Base-by-base conservation (phyloP, 352 stramenopile species). In the Globisporangium barbulae region DNA sequence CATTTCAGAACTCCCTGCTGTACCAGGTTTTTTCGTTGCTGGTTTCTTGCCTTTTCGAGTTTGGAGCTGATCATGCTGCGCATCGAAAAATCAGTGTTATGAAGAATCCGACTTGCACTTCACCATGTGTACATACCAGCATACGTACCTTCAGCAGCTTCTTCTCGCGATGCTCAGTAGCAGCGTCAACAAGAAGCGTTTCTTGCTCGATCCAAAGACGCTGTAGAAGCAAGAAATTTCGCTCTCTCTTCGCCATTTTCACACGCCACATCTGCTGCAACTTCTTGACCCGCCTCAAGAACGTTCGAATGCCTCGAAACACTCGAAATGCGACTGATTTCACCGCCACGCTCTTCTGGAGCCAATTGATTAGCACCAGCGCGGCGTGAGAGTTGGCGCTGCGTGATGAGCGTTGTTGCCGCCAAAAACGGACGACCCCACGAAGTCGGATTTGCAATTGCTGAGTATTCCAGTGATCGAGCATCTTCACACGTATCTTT, bases 331-430 rank as follows among this genome's bases (percentile, higher is more conserved):
- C 65, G 5, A 88, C 73, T 50, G 67, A 79, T 54, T 78, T 83
- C 4, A 90, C 73, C 28, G 71, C 67, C 1, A 90, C 76, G 56
- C 74, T 85, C 63, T 85, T 88, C 59, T 85, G 76, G 15, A 90
- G 68, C 80, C 80, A 90, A 33, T 83, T 67, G 22, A 88, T 76
- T 2, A 90, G 53, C 45, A 90, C 44, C n/a, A 66, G 25, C 1
- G 71, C 76, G 47, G 76, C 71, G 6, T 73, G 49, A 0, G 60
- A 65, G 53, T 84, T 83, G 4, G 35, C 65, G 10, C 42, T 68
- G 13, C 75, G 76, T 7, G 70, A 56, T 12, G 62, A 71, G 21
- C 78, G 72, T 39, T 88, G 63, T 10, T 79, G 63, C 6, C 66
- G 71, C 76, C 80, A 90, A 21, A 82, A 76, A 5, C 68, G 68